Conservation (phyloP, 352 stramenopile genomes). For the Pythium brachiatum region DNA sequence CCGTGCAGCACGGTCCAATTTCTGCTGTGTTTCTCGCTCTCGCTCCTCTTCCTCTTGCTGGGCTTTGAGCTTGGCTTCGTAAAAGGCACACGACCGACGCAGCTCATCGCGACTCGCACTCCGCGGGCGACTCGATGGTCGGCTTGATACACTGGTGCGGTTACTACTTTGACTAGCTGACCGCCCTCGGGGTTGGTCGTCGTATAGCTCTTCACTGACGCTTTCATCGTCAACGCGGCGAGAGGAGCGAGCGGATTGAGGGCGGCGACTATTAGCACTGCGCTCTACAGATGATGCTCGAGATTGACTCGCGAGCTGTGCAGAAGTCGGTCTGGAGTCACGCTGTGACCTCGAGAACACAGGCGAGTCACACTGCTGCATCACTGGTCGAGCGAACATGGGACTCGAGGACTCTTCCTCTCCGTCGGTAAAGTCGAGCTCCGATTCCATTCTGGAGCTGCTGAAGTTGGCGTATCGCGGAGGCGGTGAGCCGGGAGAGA, state of each 20-base stretch:
- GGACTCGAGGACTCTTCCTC: background rate
- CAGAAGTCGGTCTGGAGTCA: background rate
- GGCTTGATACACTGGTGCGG: background rate
- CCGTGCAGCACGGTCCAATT: conserved; percentile 40
- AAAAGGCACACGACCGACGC: conserved; percentile 46
- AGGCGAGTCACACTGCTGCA: conserved; percentile 23
- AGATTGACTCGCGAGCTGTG: background rate
- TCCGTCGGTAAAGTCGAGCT: conserved; percentile 13
- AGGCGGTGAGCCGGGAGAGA: background rate
- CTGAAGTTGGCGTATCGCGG: conserved; percentile 2
- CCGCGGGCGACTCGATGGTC: conserved; percentile 18
- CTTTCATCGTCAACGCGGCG: background rate
- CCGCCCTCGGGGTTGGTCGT: background rate
- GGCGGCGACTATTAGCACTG: background rate
- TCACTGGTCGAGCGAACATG: background rate
- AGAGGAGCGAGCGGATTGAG: background rate
- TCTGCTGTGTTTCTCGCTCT: conserved; percentile 18
- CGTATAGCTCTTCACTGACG: background rate
- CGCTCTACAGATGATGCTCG: background rate
- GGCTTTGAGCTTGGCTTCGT: conserved; percentile 53
- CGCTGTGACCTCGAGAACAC: conserved; percentile 13
- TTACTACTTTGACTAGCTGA: conserved; percentile 8
- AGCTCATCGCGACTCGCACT: conserved; percentile 27
- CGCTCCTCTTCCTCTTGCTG: conserved; percentile 32
- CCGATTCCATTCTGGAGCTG: background rate